phyloP scores from a whole-genome alignment of 1,284 basidiomycete genomes.

The Heterobasidion irregulare region DNA sequence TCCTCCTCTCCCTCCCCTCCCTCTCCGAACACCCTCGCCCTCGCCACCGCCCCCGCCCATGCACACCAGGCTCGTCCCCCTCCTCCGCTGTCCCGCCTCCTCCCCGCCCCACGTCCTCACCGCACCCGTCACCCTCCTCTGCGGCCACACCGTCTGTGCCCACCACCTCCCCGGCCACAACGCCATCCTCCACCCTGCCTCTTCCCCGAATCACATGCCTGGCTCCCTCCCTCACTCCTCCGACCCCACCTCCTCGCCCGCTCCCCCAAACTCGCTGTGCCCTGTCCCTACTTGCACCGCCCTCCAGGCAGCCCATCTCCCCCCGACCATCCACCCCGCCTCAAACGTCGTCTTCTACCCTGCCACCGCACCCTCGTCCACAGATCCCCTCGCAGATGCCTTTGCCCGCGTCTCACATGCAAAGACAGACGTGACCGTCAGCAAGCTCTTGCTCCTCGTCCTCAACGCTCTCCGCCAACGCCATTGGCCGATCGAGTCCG shows the following conservation, averaged over 20 bases:
- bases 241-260: slow-evolving; percentile 1
- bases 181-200: neutral
- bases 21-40: no score
- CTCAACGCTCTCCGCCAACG: slow-evolving; percentile 12
- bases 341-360: slow-evolving; percentile 29
- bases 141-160: slow-evolving; percentile 25
- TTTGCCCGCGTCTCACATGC: slow-evolving; percentile 14
- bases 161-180: slow-evolving; percentile 15
- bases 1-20: slow-evolving; percentile 2
- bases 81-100: slow-evolving; percentile 23
- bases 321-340: slow-evolving; percentile 21
- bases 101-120: slow-evolving; percentile 13
- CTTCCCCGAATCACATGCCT: slow-evolving; percentile 5
- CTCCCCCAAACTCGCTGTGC: slow-evolving; percentile 21
- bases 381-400: slow-evolving; percentile 15
- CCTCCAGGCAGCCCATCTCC: slow-evolving; percentile 10
- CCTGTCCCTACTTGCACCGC: slow-evolving; percentile 24
- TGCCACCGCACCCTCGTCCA: slow-evolving; percentile 18
- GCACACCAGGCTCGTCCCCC: slow-evolving; percentile 14
- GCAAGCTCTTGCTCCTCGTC: slow-evolving; percentile 48
- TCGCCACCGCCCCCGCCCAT: slow-evolving; percentile 6
- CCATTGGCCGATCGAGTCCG: slow-evolving; percentile 3
- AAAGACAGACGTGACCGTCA: slow-evolving; percentile 52
- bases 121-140: slow-evolving; percentile 23
- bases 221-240: slow-evolving; percentile 6